A percentile compares a stretch with the other conserved stretches of the same genome.
Evolutionary conservation across 116 monocot genomes (phyloP).

Genomic region (Posidonia oceanica): DNA sequence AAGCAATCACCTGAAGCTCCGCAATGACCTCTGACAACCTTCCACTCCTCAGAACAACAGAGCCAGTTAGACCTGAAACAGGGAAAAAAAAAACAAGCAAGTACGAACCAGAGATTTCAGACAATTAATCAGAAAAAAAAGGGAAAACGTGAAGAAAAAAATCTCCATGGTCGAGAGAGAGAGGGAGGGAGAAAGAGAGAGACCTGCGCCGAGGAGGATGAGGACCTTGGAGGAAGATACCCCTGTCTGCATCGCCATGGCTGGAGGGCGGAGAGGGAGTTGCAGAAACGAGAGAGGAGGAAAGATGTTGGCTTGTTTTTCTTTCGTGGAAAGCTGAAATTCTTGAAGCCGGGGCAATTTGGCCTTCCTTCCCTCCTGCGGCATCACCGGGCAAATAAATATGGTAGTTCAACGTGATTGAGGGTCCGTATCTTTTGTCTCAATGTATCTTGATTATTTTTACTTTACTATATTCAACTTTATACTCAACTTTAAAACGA

Average conservation of each 20-base stretch:
- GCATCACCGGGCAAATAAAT: too few relatives aligned
- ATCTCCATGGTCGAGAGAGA: not conserved
- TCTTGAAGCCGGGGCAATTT: too few relatives aligned
- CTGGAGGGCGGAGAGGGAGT: not conserved
- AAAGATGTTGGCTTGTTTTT: not conserved
- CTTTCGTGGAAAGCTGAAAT: not conserved
- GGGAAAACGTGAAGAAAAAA: not conserved
- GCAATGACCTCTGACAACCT: conserved; percentile 64
- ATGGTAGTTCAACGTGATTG: too few relatives aligned
- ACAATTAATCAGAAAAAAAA: not conserved
- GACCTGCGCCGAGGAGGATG: conserved; percentile 83
- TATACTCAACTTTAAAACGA: too few relatives aligned
- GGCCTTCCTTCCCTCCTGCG: too few relatives aligned
- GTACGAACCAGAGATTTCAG: not conserved
- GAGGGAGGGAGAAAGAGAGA: not conserved
- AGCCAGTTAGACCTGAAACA: conserved; percentile 64
- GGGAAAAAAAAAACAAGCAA: not conserved
- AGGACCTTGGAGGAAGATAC: conserved; percentile 74
- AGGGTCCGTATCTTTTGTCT: too few relatives aligned
- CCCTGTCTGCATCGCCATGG: conserved; percentile 81
- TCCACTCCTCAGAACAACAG: conserved; percentile 67
- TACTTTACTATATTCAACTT: too few relatives aligned
- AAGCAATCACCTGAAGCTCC: conserved; percentile 55
- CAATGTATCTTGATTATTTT: too few relatives aligned
- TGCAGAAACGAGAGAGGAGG: not conserved